Percentiles rank a stretch among this genome's conserved stretches.
These are phyloP conservation scores for Cyberlindnera galapagoensis DNA, from an alignment of 805 yeast species.

Conservation along the genomic window DNA sequence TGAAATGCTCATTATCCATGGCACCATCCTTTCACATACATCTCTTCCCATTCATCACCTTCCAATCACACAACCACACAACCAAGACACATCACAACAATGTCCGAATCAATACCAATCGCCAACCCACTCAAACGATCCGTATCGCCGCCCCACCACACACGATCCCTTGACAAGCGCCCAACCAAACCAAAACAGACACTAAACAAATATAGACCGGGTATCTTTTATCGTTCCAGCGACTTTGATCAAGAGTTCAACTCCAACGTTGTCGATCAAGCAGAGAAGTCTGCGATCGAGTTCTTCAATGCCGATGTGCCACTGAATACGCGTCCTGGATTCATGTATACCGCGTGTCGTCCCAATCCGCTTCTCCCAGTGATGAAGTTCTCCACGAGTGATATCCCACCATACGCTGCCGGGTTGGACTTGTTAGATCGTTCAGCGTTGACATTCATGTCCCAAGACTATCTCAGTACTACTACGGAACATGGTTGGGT, in stretches of 20 bases:
- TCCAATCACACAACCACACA: not conserved
- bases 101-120: not conserved
- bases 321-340: slow-evolving; percentile 62
- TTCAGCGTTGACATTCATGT: slow-evolving; percentile 47
- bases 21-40: too few relatives aligned
- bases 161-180: slow-evolving; percentile 3
- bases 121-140: slow-evolving; percentile 2
- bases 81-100: slow-evolving; percentile 1
- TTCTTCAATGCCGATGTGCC: slow-evolving; percentile 72
- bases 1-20: too few relatives aligned
- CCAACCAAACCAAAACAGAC: not conserved
- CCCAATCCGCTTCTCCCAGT: slow-evolving; percentile 57
- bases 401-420: slow-evolving; percentile 57
- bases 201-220: slow-evolving; percentile 21
- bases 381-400: slow-evolving; percentile 63
- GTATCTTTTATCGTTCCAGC: slow-evolving; percentile 16
- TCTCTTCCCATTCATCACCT: not conserved
- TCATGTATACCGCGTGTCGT: slow-evolving; percentile 71
- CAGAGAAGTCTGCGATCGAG: slow-evolving; percentile 19
- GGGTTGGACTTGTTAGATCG: slow-evolving; percentile 64
- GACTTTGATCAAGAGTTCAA: slow-evolving; percentile 17
- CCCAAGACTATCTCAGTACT: slow-evolving; percentile 35
- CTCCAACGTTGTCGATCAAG: slow-evolving; percentile 1
- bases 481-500: slow-evolving; percentile 75
- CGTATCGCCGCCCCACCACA: slow-evolving; percentile 1